Base-by-base conservation (phyloP, 2,329 filamentous ascomycete genomes). In the Exophiala viscosa region DNA sequence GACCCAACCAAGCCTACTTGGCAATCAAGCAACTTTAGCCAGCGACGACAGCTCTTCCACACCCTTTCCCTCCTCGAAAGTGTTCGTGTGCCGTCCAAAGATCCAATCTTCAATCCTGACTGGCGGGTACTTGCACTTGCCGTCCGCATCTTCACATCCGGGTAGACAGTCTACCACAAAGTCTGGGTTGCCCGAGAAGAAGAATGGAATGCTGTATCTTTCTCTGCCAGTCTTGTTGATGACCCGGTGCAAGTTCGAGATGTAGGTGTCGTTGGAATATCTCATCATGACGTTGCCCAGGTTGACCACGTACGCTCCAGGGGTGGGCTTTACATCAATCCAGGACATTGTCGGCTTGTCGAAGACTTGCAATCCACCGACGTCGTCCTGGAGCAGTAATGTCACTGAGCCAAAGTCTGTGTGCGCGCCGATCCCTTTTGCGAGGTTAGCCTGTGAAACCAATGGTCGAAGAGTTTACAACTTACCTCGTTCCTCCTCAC, bases 371-470 rank as follows among this genome's bases (percentile, higher is more conserved):
- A 67, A 48, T 1, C 65, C 64, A 8, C 61, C 61, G 1, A 54
- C 59, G 4, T 57, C 48, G 39, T 66, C 65, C 40, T 68, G 65
- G 0, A 67, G 55, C 5, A 68, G 62, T 3, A 68, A 58, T 1
- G 65, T 68, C 8, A 67, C 58, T 9, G 57, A 63, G 5, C 66
- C 66, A 33, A 68, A 69, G 45, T 67, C 64, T 1, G 64, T 65
- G 36, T 69, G 66, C 0, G 65, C 66, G 1, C 66, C 65, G 45
- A 66, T 64, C 14, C 53, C 52, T 42, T 36, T 34, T 5, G 28
- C 5, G 14, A 33, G 20, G 35, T 54, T 17, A 48, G 45, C 40
- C 3, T 46, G n/a, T 39, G 43, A 40, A 10, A 9, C 46, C 60
- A 62, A 38, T 66, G n/a, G 20, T 14, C 13, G 39, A 38, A 15